Percentiles rank a stretch among this genome's conserved stretches.
Evolutionary conservation across 2,329 filamentous ascomycete species (phyloP).

Genomic region (Colletotrichum navitas): DNA sequence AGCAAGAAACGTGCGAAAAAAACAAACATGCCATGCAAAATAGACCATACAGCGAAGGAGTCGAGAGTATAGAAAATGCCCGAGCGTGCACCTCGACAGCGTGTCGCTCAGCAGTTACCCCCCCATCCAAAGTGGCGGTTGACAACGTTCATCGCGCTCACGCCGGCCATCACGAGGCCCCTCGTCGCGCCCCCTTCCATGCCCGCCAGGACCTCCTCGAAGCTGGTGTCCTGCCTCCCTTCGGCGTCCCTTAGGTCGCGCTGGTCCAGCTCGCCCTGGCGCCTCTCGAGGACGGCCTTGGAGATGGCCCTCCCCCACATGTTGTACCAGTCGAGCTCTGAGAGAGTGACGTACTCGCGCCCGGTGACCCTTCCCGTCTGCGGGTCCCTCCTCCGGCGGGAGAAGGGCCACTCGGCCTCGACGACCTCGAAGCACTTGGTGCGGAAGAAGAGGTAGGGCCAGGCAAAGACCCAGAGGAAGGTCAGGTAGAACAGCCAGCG

Average conservation of each 20-base stretch:
- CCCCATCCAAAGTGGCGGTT: conserved; percentile 69
- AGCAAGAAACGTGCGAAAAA: background rate
- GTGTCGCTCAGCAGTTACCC: conserved; percentile 43
- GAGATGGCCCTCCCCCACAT: conserved; percentile 72
- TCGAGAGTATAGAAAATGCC: background rate
- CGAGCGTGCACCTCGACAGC: background rate
- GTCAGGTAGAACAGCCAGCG: conserved; percentile 74
- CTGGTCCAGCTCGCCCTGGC: conserved; percentile 67
- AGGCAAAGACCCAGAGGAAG: conserved; percentile 76
- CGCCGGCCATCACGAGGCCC: conserved; percentile 61
- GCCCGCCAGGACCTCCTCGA: conserved; percentile 47
- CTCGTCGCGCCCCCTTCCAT: conserved; percentile 57
- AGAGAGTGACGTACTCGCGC: conserved; percentile 63
- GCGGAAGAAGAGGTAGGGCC: conserved; percentile 76
- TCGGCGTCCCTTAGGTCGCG: conserved; percentile 64
- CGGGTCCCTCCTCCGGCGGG: conserved; percentile 45
- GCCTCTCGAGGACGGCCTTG: conserved; percentile 69
- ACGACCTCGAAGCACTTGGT: conserved; percentile 77
- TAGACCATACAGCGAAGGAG: background rate
- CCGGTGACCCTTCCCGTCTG: conserved; percentile 44
- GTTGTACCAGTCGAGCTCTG: conserved; percentile 72
- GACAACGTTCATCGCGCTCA: conserved; percentile 64
- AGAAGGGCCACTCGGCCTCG: conserved; percentile 71
- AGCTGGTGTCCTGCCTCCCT: conserved; percentile 51
- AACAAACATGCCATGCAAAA: background rate